These are phyloP conservation scores for Arabidopsis lyrata DNA, from an alignment of 441 rosid genomes.

Conservation along the genomic window DNA sequence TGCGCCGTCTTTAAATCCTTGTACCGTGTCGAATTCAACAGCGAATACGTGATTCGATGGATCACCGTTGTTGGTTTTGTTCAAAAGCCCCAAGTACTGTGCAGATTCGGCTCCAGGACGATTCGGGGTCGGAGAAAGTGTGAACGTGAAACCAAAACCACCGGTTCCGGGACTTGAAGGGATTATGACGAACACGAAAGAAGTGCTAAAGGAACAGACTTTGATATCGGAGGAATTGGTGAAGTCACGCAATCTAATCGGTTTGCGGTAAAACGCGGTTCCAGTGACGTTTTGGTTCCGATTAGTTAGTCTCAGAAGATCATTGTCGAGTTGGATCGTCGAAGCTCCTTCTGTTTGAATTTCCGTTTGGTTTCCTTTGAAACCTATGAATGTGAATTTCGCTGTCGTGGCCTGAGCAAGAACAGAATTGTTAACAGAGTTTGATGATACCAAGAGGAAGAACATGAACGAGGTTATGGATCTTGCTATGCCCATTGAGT, in stretches of 20 bases:
- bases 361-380: conserved; percentile 31
- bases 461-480: not conserved
- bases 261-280: conserved; percentile 55
- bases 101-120: conserved; percentile 50
- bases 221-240: conserved; percentile 21
- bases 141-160: conserved; percentile 74
- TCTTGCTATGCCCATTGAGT: conserved; percentile 11
- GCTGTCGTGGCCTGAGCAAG: conserved; percentile 10
- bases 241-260: conserved; percentile 37
- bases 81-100: conserved; percentile 68
- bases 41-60: conserved; percentile 57
- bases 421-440: not conserved
- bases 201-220: conserved; percentile 56
- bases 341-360: conserved; percentile 42
- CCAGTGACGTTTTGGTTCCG: conserved; percentile 45
- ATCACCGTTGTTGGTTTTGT: conserved; percentile 5
- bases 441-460: conserved; percentile 22
- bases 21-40: conserved; percentile 75
- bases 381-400: conserved; percentile 55
- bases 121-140: conserved; percentile 54
- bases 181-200: conserved; percentile 60
- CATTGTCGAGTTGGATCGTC: conserved; percentile 47
- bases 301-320: conserved; percentile 52
- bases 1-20: conserved; percentile 47
- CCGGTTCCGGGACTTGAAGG: conserved; percentile 52